These are phyloP conservation scores for Aspergillus heteromorphus DNA, from an alignment of 495 filamentous ascomycete species.

Conservation along the genomic window DNA sequence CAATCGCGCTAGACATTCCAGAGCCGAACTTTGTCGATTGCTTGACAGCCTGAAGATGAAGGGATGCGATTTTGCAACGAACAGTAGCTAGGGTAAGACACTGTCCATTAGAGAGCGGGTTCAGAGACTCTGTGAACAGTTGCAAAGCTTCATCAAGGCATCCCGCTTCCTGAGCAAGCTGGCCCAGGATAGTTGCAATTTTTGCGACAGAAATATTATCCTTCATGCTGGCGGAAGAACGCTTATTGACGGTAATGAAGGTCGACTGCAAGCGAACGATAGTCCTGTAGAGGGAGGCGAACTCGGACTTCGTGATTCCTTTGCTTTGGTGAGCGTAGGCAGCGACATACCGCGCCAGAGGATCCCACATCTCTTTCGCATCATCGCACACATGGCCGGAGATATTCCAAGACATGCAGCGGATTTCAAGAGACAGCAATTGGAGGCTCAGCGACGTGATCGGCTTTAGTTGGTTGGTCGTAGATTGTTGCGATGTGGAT, in stretches of 20 bases:
- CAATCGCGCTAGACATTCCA: constrained; percentile 21
- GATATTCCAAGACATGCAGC: constrained; percentile 65
- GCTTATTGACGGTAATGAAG: constrained; percentile 26
- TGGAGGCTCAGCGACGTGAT: constrained; percentile 59
- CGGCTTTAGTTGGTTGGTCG: constrained; percentile 53
- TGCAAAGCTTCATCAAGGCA: constrained; percentile 42
- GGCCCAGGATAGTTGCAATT: constrained; percentile 33
- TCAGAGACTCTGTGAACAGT: constrained; percentile 30
- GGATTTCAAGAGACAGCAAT: constrained; percentile 58
- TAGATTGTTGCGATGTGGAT: constrained; percentile 33
- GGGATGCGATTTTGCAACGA: constrained; percentile 38
- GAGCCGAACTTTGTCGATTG: constrained; percentile 18
- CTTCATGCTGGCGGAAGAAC: constrained; percentile 15
- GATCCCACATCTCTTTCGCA: constrained; percentile 63
- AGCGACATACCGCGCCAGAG: constrained; percentile 60
- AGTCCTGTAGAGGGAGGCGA: constrained; percentile 31
- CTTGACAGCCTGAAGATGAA: constrained; percentile 35
- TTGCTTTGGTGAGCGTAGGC: constrained; percentile 54
- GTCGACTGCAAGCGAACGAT: constrained; percentile 37
- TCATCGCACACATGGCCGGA: constrained; percentile 63
- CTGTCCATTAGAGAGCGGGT: constrained; percentile 27
- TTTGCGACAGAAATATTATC: constrained; percentile 26
- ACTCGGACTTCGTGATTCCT: constrained; percentile 35
- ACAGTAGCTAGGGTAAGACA: constrained; percentile 34
- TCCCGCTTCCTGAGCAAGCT: constrained; percentile 42